A percentile compares a stretch with the other conserved stretches of the same genome.
Conservation (phyloP, 306 rosid species). For the Calophaca sinica region DNA sequence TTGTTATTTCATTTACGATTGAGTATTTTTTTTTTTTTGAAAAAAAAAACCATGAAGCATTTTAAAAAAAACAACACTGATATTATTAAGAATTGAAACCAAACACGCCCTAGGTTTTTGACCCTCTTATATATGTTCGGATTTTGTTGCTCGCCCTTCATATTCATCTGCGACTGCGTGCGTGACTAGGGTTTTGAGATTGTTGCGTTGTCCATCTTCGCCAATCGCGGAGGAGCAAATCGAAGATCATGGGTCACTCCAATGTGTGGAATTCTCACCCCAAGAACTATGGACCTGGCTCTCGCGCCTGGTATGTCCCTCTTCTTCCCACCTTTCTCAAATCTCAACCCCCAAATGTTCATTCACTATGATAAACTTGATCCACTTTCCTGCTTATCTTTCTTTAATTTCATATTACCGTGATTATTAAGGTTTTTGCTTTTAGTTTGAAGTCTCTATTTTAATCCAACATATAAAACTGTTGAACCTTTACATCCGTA, state of each 20-base stretch:
- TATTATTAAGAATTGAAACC: not conserved
- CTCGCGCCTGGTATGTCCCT: conserved; percentile 77
- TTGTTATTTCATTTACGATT: too few species aligned
- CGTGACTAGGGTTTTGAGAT: conserved; percentile 25
- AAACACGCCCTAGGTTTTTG: conserved; percentile 57
- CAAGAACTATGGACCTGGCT: conserved; percentile 91
- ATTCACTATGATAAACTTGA: not conserved
- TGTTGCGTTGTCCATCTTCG: not conserved
- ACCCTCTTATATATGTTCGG: conserved; percentile 17
- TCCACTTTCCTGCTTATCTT: too few species aligned
- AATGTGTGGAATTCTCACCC: conserved; percentile 97
- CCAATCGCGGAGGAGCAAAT: not conserved
- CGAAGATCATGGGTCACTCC: conserved; percentile 77
- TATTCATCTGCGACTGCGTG: not conserved
- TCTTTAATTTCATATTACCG: not conserved
- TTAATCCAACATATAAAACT: too few species aligned
- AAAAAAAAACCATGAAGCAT: too few species aligned
- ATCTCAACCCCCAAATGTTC: not conserved
- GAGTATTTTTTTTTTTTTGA: too few species aligned
- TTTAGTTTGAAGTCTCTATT: not conserved
- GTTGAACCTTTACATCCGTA: too few species aligned
- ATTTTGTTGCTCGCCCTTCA: not conserved
- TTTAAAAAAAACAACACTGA: too few species aligned
- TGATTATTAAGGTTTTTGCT: not conserved
- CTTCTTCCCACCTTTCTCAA: too few species aligned